Percentiles rank a stretch among this genome's conserved stretches.
phyloP scores from a whole-genome alignment of 2,329 filamentous ascomycete species.

The Phoma sp. region DNA sequence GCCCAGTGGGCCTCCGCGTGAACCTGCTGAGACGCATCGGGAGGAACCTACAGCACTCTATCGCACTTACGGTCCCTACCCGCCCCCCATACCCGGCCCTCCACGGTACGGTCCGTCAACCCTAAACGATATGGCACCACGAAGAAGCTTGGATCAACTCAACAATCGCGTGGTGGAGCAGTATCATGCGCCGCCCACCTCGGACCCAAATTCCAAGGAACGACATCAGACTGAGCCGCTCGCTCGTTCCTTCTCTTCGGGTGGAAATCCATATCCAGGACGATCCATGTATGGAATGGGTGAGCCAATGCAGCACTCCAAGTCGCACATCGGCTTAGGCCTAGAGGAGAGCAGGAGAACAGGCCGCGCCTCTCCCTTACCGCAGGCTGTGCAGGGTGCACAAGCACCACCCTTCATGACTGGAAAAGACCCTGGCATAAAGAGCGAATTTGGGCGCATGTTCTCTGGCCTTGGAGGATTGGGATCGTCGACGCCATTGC shows the following conservation, averaged over 20 bases:
- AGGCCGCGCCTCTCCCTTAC: constrained; percentile 84
- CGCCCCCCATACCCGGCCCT: constrained; percentile 29
- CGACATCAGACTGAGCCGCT: constrained; percentile 44
- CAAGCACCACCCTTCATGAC: constrained; percentile 81
- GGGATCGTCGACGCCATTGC: constrained; percentile 62
- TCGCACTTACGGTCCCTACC: constrained; percentile 41
- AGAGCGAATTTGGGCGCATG: constrained; percentile 93
- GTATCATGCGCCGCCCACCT: constrained; percentile 48
- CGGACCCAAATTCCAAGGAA: constrained; percentile 45
- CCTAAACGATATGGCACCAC: constrained; percentile 41
- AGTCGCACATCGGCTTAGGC: constrained; percentile 74
- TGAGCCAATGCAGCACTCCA: constrained; percentile 65
- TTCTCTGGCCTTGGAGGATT: constrained; percentile 88
- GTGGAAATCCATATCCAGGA: constrained; percentile 31
- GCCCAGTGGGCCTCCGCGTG: constrained; percentile 33
- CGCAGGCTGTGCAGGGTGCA: constrained; percentile 91
- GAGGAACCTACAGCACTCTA: constrained; percentile 41
- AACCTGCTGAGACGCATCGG: constrained; percentile 34
- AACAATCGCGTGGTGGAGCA: constrained; percentile 46
- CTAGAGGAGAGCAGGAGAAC: constrained; percentile 79
- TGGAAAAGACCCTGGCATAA: constrained; percentile 84
- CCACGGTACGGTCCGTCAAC: constrained; percentile 31
- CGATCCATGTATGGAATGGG: constrained; percentile 50
- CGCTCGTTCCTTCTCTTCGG: constrained; percentile 44
- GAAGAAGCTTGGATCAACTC: constrained; percentile 42